A percentile compares a stretch with the other conserved stretches of the same genome.
These are phyloP conservation scores for Nissolia schottii DNA, from an alignment of 306 rosid species.

Conservation along the genomic window DNA sequence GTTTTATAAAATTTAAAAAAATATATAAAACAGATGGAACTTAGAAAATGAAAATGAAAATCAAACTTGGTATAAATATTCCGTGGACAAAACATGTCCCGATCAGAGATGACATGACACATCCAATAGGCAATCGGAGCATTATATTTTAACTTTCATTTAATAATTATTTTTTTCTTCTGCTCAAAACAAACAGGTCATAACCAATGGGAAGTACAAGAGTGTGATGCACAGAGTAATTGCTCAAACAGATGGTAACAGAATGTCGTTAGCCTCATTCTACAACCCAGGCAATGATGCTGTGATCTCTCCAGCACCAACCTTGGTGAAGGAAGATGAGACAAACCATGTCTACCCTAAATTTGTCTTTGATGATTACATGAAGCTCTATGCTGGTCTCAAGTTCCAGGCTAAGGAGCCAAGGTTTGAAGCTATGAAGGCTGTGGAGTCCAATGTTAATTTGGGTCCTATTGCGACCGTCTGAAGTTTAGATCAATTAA, in stretches of 20 bases:
- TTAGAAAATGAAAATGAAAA: too few relatives aligned
- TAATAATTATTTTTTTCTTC: not conserved
- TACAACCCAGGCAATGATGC: slow-evolving; percentile 93
- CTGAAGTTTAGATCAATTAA: slow-evolving; percentile 15
- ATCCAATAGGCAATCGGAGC: not conserved
- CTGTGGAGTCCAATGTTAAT: slow-evolving; percentile 37
- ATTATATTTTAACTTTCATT: not conserved
- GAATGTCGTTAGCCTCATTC: slow-evolving; percentile 96
- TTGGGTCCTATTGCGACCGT: slow-evolving; percentile 56
- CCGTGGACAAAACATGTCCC: not conserved
- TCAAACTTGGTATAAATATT: too few relatives aligned
- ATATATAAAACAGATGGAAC: too few relatives aligned
- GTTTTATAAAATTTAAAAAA: too few relatives aligned
- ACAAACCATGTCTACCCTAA: slow-evolving; percentile 63
- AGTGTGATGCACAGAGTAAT: slow-evolving; percentile 82
- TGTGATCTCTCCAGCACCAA: slow-evolving; percentile 70
- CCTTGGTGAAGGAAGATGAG: slow-evolving; percentile 56
- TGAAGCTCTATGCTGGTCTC: slow-evolving; percentile 81
- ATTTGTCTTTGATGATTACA: slow-evolving; percentile 90
- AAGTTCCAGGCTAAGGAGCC: slow-evolving; percentile 97
- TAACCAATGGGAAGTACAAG: slow-evolving; percentile 89
- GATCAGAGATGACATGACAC: slow-evolving; percentile 5
- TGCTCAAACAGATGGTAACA: slow-evolving; percentile 65
- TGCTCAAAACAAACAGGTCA: slow-evolving; percentile 43
- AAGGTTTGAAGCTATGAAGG: slow-evolving; percentile 91